Evolutionary conservation across 257 asterid genomes (phyloP), one percentile per base, ranked within the genome.

Genomic region (Primulina tabacum): DNA sequence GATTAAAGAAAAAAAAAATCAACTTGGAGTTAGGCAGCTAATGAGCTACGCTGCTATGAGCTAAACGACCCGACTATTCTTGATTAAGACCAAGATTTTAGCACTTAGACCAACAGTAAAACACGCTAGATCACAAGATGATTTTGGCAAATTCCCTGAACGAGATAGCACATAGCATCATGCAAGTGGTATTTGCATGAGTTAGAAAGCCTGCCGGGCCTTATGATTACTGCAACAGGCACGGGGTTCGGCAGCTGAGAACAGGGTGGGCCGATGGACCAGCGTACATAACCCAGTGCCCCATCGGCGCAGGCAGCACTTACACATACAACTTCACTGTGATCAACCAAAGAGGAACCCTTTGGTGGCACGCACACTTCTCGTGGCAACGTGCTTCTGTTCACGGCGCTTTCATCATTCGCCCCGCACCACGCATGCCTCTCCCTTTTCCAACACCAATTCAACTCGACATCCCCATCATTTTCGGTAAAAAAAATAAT

Each of bases 181-280:
- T 35, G 8, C 21, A 7, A 59, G 3, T 7, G 12, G 26, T 11
- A 59, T 7, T 26, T 59, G 32, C 34, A 10, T 10, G 29, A 20
- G 33, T 35, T 35, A 6, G 40, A 35, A 35, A 6, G 40, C 2
- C 8, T 10, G 50, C 35, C 7, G 16, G 14, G 0, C 14, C 1
- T 38, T 38, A 12, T 43, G 53, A 43, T 43, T 3, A 29, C 16
- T 10, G 3, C 2, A 8, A 73, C 73, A 90, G 97, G 96, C 97
- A 90, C 50, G 96, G 97, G 33, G 76, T 90, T 35, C 57, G 95
- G 40, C 97, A 88, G 18, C 4, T 78, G 34, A 70, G 96, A 58
- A 88, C 84, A 0, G 97, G 84, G 14, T 90, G 96, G 97, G 94
- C 95, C 4, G 97, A 90, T 28, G 97, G 97, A 14, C 92, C 97